A percentile compares a stretch with the other conserved stretches of the same genome.
Evolutionary conservation across 2,329 filamentous ascomycete genomes (phyloP).

Genomic region (Helotiales sp.): DNA sequence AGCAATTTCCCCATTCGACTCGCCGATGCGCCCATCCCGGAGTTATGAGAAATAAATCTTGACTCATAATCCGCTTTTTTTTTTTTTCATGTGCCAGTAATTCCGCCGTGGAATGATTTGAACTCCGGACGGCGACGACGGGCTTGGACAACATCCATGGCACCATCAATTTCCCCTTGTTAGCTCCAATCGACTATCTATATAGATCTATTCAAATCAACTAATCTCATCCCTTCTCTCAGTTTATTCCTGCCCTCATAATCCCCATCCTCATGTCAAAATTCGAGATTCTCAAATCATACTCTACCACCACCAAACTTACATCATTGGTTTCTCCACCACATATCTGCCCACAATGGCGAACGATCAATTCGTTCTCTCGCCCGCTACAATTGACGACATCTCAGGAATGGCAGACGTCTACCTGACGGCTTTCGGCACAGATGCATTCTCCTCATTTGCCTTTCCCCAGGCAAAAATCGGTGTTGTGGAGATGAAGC

Average conservation of each 20-base stretch:
- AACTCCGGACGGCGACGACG: too few relatives aligned
- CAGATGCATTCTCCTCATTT: conserved; percentile 39
- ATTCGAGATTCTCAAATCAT: too few relatives aligned
- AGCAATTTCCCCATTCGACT: not conserved
- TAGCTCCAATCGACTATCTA: too few relatives aligned
- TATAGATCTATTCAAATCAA: too few relatives aligned
- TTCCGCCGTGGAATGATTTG: too few relatives aligned
- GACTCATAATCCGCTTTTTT: not conserved
- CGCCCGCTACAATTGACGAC: conserved; percentile 38
- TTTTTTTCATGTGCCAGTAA: not conserved
- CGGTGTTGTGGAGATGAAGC: conserved; percentile 17
- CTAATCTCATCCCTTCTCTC: too few relatives aligned
- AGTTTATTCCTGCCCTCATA: too few relatives aligned
- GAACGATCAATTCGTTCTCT: conserved; percentile 23
- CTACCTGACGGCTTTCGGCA: conserved; percentile 41
- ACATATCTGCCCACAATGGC: not conserved
- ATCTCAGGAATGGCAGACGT: conserved; percentile 39
- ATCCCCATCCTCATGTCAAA: too few relatives aligned
- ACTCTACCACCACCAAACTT: too few relatives aligned
- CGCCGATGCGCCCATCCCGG: conserved; percentile 1
- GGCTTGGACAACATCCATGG: too few relatives aligned
- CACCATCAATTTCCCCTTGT: too few relatives aligned
- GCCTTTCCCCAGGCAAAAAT: conserved; percentile 31
- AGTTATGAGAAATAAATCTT: not conserved
- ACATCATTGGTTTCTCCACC: too few relatives aligned